Conservation (phyloP, 352 stramenopile species). For the Phytophthora pisi region DNA sequence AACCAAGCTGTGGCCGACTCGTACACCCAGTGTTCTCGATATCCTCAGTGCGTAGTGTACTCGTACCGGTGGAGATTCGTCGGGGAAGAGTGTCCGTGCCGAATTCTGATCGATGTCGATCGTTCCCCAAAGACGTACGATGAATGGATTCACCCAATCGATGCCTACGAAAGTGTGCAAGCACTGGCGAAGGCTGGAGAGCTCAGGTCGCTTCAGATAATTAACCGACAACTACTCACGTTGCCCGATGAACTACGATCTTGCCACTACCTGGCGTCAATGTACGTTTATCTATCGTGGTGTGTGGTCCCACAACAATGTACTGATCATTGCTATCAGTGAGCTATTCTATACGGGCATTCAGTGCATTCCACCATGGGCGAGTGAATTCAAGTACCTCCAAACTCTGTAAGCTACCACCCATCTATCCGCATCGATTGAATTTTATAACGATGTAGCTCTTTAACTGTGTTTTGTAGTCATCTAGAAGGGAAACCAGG, state of each 20-base stretch:
- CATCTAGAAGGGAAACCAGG: conserved; percentile 31
- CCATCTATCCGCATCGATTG: background rate
- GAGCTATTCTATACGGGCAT: conserved; percentile 33
- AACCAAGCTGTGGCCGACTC: conserved; percentile 14
- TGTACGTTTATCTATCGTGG: conserved; percentile 17
- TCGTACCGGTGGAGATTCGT: conserved; percentile 17
- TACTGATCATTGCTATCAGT: background rate
- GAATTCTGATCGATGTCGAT: conserved; percentile 30
- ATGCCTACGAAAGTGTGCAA: conserved; percentile 18
- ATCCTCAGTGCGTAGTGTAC: conserved; percentile 30
- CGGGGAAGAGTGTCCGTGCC: conserved; percentile 21
- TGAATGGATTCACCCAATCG: conserved; percentile 24
- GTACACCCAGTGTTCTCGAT: conserved; percentile 6
- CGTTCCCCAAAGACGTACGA: conserved; percentile 21
- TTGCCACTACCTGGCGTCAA: conserved; percentile 22
- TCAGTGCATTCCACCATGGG: conserved; percentile 25
- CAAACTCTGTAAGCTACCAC: conserved; percentile 31
- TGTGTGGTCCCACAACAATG: background rate
- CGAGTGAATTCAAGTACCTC: conserved; percentile 32
- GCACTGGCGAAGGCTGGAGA: conserved; percentile 26
- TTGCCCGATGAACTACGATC: conserved; percentile 27
- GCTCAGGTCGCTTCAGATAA: conserved; percentile 30
- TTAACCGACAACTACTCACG: conserved; percentile 26
- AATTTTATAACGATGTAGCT: too few relatives aligned
- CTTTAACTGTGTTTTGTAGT: conserved; percentile 2